phyloP scores from a whole-genome alignment of 2,329 filamentous ascomycete genomes.

The Fusarium sp. region DNA sequence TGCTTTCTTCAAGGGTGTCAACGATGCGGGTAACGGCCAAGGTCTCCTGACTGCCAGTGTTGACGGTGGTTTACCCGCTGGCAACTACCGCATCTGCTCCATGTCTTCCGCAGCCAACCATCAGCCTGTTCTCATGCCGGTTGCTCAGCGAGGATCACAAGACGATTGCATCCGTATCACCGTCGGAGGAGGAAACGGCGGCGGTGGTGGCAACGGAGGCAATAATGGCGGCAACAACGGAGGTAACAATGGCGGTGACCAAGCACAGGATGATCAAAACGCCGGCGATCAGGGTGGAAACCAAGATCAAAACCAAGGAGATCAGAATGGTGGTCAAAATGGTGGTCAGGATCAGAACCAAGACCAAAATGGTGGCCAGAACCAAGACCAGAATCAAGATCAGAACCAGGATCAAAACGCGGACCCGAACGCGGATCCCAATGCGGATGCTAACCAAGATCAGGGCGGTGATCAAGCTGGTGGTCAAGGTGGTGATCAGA shows the following conservation, averaged over 20 bases:
- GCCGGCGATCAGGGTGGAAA: slow-evolving; percentile 10
- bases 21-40: slow-evolving; percentile 71
- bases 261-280: slow-evolving; percentile 11
- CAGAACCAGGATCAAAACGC: slow-evolving; percentile 29
- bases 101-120: slow-evolving; percentile 76
- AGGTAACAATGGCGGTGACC: not conserved
- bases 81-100: slow-evolving; percentile 76
- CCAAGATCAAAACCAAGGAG: slow-evolving; percentile 24
- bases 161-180: slow-evolving; percentile 76
- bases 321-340: slow-evolving; percentile 20
- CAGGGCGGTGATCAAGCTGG: slow-evolving; percentile 11
- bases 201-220: slow-evolving; percentile 39
- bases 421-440: slow-evolving; percentile 13
- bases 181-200: slow-evolving; percentile 56
- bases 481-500: slow-evolving; percentile 24
- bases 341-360: slow-evolving; percentile 7
- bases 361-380: not conserved
- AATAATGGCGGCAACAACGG: slow-evolving; percentile 26
- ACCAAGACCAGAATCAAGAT: slow-evolving; percentile 20
- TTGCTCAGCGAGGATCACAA: slow-evolving; percentile 76
- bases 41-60: slow-evolving; percentile 69
- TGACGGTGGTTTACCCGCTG: slow-evolving; percentile 70
- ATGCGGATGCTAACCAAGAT: not conserved
- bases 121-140: slow-evolving; percentile 76
- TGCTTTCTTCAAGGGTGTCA: slow-evolving; percentile 78